Evolutionary conservation across 208 protist species (phyloP).

Genomic region (Angomonas ambiguus): DNA sequence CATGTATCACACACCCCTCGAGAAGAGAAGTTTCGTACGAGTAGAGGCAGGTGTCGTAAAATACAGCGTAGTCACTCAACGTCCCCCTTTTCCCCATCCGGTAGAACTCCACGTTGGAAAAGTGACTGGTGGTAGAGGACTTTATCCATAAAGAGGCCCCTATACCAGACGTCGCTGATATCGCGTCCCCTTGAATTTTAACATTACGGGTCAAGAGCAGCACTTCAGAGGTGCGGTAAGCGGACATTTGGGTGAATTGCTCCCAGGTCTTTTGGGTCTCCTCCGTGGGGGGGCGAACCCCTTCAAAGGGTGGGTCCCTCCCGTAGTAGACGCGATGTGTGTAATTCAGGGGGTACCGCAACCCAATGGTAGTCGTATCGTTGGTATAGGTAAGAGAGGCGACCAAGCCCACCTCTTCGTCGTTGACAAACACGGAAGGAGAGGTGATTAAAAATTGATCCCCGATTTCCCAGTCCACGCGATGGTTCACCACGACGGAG

Average conservation of each 20-base stretch:
- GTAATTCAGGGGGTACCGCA: constrained; percentile 28
- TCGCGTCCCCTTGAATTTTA: constrained; percentile 40
- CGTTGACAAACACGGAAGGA: constrained; percentile 16
- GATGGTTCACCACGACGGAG: constrained; percentile 20
- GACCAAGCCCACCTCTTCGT: constrained; percentile 39
- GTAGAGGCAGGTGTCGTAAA: constrained; percentile 16
- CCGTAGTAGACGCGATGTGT: constrained; percentile 16
- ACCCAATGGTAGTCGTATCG: constrained; percentile 18
- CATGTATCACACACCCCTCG: constrained; percentile 20
- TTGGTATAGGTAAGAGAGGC: constrained; percentile 11
- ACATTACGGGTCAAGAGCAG: constrained; percentile 53
- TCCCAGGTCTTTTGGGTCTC: not conserved
- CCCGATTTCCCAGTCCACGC: constrained; percentile 45
- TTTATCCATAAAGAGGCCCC: constrained; percentile 20
- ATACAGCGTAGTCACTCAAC: constrained; percentile 23
- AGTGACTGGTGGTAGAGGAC: constrained; percentile 10
- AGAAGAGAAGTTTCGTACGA: constrained; percentile 16
- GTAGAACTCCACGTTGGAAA: constrained; percentile 34
- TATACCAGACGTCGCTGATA: constrained; percentile 18
- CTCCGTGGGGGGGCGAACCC: not conserved
- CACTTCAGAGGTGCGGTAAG: constrained; percentile 25
- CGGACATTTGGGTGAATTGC: not conserved
- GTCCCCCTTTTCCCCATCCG: constrained; percentile 36
- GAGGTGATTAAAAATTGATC: constrained; percentile 42
- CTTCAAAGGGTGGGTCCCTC: not conserved